A percentile compares a stretch with the other conserved stretches of the same genome.
These are phyloP conservation scores for Paraphoma sp. DNA, from an alignment of 2,329 filamentous ascomycete genomes.

Conservation along the genomic window DNA sequence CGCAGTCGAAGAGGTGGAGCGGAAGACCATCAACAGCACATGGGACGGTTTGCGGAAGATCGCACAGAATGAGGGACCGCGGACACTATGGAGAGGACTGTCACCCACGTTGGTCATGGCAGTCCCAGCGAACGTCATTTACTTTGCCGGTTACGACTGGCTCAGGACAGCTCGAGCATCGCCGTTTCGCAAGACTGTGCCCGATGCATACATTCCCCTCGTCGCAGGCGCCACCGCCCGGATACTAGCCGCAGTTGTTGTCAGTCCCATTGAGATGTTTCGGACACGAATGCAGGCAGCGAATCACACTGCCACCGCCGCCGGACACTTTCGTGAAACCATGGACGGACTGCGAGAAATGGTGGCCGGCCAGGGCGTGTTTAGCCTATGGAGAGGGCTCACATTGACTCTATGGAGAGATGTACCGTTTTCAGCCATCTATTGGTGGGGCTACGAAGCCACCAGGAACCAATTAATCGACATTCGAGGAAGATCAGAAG, in stretches of 20 bases:
- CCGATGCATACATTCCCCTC: constrained; percentile 77
- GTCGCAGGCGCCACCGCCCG: constrained; percentile 80
- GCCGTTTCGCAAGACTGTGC: constrained; percentile 65
- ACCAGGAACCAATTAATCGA: constrained; percentile 76
- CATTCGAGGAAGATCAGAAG: constrained; percentile 62
- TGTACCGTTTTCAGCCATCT: constrained; percentile 94
- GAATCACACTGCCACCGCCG: constrained; percentile 48
- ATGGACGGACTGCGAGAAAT: constrained; percentile 78
- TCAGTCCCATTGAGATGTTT: constrained; percentile 93
- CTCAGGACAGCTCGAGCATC: constrained; percentile 76
- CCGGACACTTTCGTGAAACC: constrained; percentile 79
- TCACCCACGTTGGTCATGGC: constrained; percentile 96
- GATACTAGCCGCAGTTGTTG: constrained; percentile 78
- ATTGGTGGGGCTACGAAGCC: constrained; percentile 97
- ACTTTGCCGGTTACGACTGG: constrained; percentile 98
- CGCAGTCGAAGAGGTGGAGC: constrained; percentile 85
- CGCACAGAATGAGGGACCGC: constrained; percentile 85
- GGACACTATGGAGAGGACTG: constrained; percentile 88
- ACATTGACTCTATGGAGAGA: constrained; percentile 94
- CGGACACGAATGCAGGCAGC: constrained; percentile 89
- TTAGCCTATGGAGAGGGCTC: constrained; percentile 87
- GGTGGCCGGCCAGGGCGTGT: constrained; percentile 78
- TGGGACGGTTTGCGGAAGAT: constrained; percentile 94
- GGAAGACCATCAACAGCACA: constrained; percentile 85
- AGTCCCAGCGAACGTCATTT: constrained; percentile 94